Percentiles rank a stretch among this genome's conserved stretches.
These are phyloP conservation scores for Diaporthe sp. DNA, from an alignment of 2,329 filamentous ascomycete species.

Conservation along the genomic window DNA sequence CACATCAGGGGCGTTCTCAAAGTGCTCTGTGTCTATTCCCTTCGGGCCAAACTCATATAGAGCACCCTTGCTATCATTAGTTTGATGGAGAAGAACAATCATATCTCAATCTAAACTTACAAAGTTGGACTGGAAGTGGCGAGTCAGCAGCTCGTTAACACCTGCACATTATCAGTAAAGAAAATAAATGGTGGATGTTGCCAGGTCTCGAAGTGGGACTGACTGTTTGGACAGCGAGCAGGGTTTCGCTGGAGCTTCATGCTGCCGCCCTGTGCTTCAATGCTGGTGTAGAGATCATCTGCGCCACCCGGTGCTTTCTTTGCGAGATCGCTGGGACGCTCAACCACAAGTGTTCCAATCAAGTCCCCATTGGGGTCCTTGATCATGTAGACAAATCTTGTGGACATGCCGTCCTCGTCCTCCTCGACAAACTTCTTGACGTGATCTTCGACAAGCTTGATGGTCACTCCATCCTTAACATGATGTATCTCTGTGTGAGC, in stretches of 20 bases:
- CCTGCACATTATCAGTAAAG: slow-evolving; percentile 44
- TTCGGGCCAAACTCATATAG: slow-evolving; percentile 74
- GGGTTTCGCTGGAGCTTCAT: slow-evolving; percentile 58
- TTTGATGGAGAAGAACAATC: not conserved
- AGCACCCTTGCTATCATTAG: slow-evolving; percentile 60
- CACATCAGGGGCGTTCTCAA: slow-evolving; percentile 57
- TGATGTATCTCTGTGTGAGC: not conserved
- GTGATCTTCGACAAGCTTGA: not conserved
- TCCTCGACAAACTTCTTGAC: slow-evolving; percentile 7
- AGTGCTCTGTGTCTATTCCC: slow-evolving; percentile 56
- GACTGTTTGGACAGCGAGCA: slow-evolving; percentile 47
- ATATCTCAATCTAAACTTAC: slow-evolving; percentile 44
- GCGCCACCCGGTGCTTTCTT: slow-evolving; percentile 56
- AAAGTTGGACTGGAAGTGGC: slow-evolving; percentile 65
- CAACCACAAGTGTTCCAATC: slow-evolving; percentile 64
- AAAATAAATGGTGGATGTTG: slow-evolving; percentile 21
- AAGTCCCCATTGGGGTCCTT: slow-evolving; percentile 53
- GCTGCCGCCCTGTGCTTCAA: slow-evolving; percentile 52
- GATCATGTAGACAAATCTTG: slow-evolving; percentile 50
- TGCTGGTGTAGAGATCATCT: slow-evolving; percentile 66
- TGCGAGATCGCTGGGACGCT: slow-evolving; percentile 65
- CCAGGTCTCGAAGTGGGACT: slow-evolving; percentile 35
- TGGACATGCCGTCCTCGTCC: slow-evolving; percentile 38
- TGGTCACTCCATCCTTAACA: not conserved
- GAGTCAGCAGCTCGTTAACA: slow-evolving; percentile 55